These are phyloP conservation scores for Emergomyces orientalis DNA, from an alignment of 2,329 filamentous ascomycete genomes.

Conservation along the genomic window DNA sequence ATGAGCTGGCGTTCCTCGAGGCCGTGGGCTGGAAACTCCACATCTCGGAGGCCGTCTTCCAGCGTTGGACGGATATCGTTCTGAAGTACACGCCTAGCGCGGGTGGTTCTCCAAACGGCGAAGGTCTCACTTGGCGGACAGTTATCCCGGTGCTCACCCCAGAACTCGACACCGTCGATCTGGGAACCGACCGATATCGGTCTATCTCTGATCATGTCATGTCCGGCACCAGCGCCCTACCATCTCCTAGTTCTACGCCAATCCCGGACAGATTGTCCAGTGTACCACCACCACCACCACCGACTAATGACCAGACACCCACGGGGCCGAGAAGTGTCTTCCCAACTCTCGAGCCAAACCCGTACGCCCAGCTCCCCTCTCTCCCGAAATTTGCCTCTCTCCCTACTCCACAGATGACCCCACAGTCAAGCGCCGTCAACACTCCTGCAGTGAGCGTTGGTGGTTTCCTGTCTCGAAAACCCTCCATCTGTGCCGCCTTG, in stretches of 20 bases:
- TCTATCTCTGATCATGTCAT: slow-evolving; percentile 16
- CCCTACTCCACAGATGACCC: slow-evolving; percentile 55
- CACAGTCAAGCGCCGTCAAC: slow-evolving; percentile 43
- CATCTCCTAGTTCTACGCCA: slow-evolving; percentile 8
- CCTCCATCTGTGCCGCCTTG: slow-evolving; percentile 53
- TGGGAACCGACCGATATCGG: slow-evolving; percentile 26
- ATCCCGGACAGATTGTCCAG: neutral
- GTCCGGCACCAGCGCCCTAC: slow-evolving; percentile 12
- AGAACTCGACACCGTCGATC: slow-evolving; percentile 44
- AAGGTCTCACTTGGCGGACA: slow-evolving; percentile 34
- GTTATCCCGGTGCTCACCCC: slow-evolving; percentile 50
- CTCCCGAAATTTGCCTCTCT: slow-evolving; percentile 47
- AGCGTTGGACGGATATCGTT: slow-evolving; percentile 89
- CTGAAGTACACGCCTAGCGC: slow-evolving; percentile 65
- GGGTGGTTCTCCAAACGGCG: slow-evolving; percentile 28
- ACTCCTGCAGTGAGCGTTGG: slow-evolving; percentile 54
- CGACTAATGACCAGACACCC: slow-evolving; percentile 23
- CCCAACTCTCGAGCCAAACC: slow-evolving; percentile 43
- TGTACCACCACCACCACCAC: neutral
- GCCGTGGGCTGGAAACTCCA: slow-evolving; percentile 93
- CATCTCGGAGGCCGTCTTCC: slow-evolving; percentile 78
- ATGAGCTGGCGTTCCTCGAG: slow-evolving; percentile 83
- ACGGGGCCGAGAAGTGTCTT: slow-evolving; percentile 30
- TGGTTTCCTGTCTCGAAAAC: slow-evolving; percentile 40
- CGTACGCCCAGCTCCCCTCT: slow-evolving; percentile 43